These are phyloP conservation scores for Ascochyta pisi DNA, from an alignment of 2,329 filamentous ascomycete genomes.

Conservation along the genomic window DNA sequence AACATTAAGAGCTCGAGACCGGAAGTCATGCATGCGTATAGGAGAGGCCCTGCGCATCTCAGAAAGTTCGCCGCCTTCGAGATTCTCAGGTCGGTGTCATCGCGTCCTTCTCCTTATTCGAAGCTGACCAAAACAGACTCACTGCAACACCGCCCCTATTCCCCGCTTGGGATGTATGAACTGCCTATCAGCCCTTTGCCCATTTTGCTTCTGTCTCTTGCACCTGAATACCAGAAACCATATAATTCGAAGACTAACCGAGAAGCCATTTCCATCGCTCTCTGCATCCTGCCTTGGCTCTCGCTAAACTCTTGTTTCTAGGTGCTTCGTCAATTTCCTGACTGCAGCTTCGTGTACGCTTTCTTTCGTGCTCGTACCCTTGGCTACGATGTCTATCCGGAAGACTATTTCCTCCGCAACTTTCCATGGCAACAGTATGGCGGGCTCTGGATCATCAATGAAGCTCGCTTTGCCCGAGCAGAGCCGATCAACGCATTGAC, in stretches of 20 bases:
- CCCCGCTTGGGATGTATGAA: conserved; percentile 52
- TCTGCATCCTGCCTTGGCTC: neutral
- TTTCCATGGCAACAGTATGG: conserved; percentile 51
- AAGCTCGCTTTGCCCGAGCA: conserved; percentile 47
- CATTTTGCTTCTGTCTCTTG: conserved; percentile 8
- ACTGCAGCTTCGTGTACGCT: conserved; percentile 47
- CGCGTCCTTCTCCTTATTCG: neutral
- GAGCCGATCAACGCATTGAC: conserved; percentile 31
- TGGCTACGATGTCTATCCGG: conserved; percentile 49
- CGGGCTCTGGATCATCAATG: conserved; percentile 46
- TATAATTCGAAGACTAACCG: neutral
- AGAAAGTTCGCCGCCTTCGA: conserved; percentile 79
- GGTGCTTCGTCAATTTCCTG: conserved; percentile 48
- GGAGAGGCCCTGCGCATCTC: conserved; percentile 72
- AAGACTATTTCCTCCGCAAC: conserved; percentile 46
- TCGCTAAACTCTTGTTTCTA: conserved; percentile 37
- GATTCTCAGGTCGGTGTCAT: conserved; percentile 68
- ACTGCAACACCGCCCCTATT: conserved; percentile 48
- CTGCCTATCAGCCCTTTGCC: conserved; percentile 8
- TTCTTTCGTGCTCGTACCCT: conserved; percentile 48
- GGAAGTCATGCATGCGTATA: conserved; percentile 67
- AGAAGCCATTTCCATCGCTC: neutral
- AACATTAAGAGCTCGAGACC: conserved; percentile 61
- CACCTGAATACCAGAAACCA: conserved; percentile 20
- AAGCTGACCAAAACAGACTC: conserved; percentile 38